These are phyloP conservation scores for Fibroporia radiculosa DNA, from an alignment of 768 basidiomycete species.

Conservation along the genomic window DNA sequence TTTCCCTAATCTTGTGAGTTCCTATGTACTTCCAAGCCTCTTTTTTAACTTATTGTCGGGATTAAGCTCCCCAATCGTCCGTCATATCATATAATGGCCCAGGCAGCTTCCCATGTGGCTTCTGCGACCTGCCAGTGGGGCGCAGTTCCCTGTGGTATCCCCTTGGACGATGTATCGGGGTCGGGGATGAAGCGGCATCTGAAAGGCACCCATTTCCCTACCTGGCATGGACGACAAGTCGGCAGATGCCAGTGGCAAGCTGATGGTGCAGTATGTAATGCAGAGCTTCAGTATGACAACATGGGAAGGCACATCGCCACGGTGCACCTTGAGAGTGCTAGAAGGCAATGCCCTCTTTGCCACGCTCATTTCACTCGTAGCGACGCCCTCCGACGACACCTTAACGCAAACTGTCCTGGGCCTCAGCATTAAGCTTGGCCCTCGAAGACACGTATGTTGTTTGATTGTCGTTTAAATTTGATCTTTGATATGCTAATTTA, in stretches of 20 bases:
- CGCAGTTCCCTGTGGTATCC: background rate
- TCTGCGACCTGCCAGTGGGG: conserved; percentile 1
- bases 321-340: conserved; percentile 5
- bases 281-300: background rate
- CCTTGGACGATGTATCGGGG: background rate
- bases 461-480: no score
- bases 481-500: no score
- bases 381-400: conserved; percentile 13
- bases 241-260: background rate
- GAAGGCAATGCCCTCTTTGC: conserved; percentile 9
- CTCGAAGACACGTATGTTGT: no score
- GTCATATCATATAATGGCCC: no score
- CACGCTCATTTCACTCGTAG: conserved; percentile 11
- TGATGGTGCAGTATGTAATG: background rate
- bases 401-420: conserved; percentile 10
- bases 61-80: no score
- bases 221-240: background rate
- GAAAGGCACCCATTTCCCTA: background rate
- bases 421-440: no score
- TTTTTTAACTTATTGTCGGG: no score
- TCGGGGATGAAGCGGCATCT: background rate
- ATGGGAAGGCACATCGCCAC: background rate
- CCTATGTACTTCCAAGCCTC: no score
- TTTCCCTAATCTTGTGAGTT: no score
- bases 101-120: no score